Evolutionary conservation across 2,329 filamentous ascomycete genomes (phyloP).

Genomic region (Akanthomyces uredinophilus): DNA sequence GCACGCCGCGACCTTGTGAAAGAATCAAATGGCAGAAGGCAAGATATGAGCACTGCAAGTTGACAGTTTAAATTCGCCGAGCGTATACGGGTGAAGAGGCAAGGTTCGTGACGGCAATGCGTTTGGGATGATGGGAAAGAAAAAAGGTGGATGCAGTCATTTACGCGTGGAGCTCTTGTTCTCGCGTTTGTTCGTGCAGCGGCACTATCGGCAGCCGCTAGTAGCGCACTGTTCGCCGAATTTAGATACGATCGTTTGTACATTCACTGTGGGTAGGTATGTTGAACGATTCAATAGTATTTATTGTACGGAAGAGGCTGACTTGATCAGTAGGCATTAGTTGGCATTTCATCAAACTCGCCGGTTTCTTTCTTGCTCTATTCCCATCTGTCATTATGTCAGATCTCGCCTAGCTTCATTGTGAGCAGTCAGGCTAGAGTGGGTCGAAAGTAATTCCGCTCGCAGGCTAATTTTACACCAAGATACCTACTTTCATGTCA

Average conservation of each 20-base stretch:
- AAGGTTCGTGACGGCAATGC: neutral
- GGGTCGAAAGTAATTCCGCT: too few relatives aligned
- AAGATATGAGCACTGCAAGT: neutral
- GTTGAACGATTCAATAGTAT: neutral
- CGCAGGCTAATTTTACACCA: too few relatives aligned
- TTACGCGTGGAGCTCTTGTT: slow-evolving; percentile 10
- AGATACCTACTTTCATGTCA: too few relatives aligned
- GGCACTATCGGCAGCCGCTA: neutral
- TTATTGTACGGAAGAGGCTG: neutral
- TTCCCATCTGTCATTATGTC: too few relatives aligned
- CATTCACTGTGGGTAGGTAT: too few relatives aligned
- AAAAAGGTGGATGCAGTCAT: slow-evolving; percentile 13
- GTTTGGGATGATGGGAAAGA: neutral
- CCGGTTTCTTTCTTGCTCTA: too few relatives aligned
- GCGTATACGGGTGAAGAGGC: neutral
- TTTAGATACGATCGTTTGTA: too few relatives aligned
- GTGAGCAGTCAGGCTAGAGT: too few relatives aligned
- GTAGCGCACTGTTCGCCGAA: neutral
- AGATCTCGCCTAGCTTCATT: too few relatives aligned
- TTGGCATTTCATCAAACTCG: too few relatives aligned
- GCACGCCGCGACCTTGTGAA: neutral
- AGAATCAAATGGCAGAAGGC: neutral
- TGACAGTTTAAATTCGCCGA: neutral
- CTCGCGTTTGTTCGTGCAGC: slow-evolving; percentile 1
- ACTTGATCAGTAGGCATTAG: neutral